phyloP scores from a whole-genome alignment of 306 rosid genomes.

The Bauhinia variegata region DNA sequence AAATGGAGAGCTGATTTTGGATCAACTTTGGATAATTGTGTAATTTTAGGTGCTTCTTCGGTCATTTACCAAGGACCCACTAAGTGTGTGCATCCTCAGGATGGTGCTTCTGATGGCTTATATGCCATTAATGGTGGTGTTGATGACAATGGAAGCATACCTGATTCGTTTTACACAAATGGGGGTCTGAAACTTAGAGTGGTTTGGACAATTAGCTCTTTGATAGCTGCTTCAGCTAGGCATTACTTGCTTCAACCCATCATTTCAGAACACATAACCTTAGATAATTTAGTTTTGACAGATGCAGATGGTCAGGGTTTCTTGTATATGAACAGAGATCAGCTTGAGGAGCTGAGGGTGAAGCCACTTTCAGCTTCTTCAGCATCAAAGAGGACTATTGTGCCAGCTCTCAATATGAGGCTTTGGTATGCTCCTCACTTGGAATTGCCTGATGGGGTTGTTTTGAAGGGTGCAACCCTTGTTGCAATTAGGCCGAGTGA shows the following conservation, averaged over 20 bases:
- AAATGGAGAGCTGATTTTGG: conserved; percentile 99
- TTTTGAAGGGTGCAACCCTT: conserved; percentile 90
- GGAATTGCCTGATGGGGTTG: conserved; percentile 79
- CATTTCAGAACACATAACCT: conserved; percentile 78
- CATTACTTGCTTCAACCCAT: conserved; percentile 93
- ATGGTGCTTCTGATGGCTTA: conserved; percentile 33
- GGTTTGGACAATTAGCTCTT: conserved; percentile 93
- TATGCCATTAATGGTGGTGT: conserved; percentile 29
- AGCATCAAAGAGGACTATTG: conserved; percentile 91
- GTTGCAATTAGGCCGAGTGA: conserved; percentile 91
- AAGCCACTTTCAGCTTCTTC: conserved; percentile 96
- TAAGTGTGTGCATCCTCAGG: conserved; percentile 36
- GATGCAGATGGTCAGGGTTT: conserved; percentile 97
- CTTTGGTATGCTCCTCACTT: conserved; percentile 93
- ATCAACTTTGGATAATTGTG: conserved; percentile 88
- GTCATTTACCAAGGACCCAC: conserved; percentile 47
- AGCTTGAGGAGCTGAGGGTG: conserved; percentile 94
- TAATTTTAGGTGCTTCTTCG: conserved; percentile 86
- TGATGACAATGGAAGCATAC: conserved; percentile 92
- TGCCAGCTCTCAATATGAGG: conserved; percentile 95
- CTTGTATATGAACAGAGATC: conserved; percentile 83
- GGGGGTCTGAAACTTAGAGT: conserved; percentile 96
- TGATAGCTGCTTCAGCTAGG: conserved; percentile 95
- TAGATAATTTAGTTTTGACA: conserved; percentile 79
- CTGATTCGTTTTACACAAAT: conserved; percentile 90